Conservation (phyloP, 495 filamentous ascomycete genomes). For the Trichoderma asperelloides region DNA sequence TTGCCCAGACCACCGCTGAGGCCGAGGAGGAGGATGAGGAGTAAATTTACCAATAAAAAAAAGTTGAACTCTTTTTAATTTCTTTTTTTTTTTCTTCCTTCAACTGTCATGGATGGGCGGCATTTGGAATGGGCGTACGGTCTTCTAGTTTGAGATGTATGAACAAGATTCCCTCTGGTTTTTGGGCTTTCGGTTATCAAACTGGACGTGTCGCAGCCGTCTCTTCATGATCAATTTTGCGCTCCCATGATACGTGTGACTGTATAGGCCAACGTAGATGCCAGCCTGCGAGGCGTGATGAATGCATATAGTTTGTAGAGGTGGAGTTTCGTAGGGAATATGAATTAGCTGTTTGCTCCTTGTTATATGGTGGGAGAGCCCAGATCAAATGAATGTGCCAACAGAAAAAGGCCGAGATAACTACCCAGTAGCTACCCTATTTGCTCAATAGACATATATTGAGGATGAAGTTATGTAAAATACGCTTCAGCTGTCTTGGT, state of each 20-base stretch:
- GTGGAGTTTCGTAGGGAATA: no score
- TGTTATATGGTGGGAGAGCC: no score
- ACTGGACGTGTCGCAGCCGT: slow-evolving; percentile 3
- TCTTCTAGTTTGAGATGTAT: slow-evolving; percentile 9
- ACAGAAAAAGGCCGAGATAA: no score
- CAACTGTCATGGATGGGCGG: neutral
- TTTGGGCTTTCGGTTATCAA: slow-evolving; percentile 7
- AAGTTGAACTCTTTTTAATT: neutral
- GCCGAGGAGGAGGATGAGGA: slow-evolving; percentile 57
- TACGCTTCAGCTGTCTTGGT: no score
- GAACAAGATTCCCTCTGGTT: slow-evolving; percentile 10
- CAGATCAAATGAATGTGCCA: no score
- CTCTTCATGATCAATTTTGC: neutral
- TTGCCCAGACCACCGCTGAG: slow-evolving; percentile 66
- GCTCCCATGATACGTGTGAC: neutral
- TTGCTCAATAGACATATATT: no score
- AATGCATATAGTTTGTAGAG: neutral
- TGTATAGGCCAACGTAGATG: neutral
- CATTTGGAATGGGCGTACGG: slow-evolving; percentile 10
- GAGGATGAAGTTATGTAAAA: no score
- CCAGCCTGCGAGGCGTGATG: neutral
- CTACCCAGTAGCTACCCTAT: no score
- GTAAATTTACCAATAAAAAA: slow-evolving; percentile 20
- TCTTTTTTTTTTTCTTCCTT: neutral
- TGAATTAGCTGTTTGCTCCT: no score